phyloP scores from a whole-genome alignment of 306 rosid species.

The Luffa acutangula region DNA sequence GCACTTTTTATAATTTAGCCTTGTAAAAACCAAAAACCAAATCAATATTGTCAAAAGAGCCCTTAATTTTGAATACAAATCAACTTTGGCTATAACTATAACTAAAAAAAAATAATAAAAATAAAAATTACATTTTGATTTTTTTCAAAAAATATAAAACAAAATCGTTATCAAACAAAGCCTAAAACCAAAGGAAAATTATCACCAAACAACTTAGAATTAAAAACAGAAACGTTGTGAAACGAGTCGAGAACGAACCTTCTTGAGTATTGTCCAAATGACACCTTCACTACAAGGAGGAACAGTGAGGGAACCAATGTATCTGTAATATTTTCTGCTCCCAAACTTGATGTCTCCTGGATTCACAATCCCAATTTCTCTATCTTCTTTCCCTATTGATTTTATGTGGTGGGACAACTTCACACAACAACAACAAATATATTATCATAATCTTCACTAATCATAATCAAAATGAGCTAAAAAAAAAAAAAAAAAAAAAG shows the following conservation, averaged over 20 bases:
- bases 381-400: conserved; percentile 23
- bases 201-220: background rate
- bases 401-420: conserved; percentile 37
- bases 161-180: background rate
- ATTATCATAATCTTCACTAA: background rate
- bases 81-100: too few species aligned
- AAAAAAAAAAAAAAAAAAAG: too few species aligned
- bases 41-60: too few species aligned
- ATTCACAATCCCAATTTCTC: conserved; percentile 40
- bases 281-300: conserved; percentile 85
- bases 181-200: too few species aligned
- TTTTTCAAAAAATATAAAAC: background rate
- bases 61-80: too few species aligned
- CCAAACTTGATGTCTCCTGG: conserved; percentile 45
- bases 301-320: conserved; percentile 61
- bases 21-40: background rate
- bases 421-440: background rate
- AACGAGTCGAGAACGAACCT: conserved; percentile 30
- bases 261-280: conserved; percentile 47
- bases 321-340: conserved; percentile 56
- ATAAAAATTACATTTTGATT: background rate
- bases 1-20: too few species aligned
- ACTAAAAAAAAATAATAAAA: background rate
- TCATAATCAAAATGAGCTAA: background rate
- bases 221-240: background rate